Base-by-base conservation (phyloP, 164 flowering plant species). In the Macadamia integrifolia region DNA sequence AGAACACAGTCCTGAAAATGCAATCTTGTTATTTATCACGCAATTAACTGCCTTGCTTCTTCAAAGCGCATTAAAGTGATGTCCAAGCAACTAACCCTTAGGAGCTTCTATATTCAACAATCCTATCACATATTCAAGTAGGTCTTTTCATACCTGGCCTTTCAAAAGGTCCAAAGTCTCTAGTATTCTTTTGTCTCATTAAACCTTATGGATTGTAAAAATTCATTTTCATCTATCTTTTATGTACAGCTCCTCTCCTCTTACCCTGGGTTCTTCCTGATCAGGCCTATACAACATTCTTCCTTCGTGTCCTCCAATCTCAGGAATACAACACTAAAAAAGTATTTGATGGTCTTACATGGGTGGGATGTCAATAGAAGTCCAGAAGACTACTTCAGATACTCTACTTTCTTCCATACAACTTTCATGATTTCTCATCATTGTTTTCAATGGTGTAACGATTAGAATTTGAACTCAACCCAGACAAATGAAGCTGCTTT, bases 361-460 rank as follows among this genome's bases (percentile, higher is more conserved):
- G 13, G 13, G 13, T 46, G 3, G 6, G 44, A 65, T 7, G n/a
- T 28, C 67, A 3, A 65, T 17, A 13, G 2, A 43, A 46, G 56
- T 59, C 23, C 28, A 30, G n/a, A 2, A 9, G 6, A 40, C 6
- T 40, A n/a, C 42, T 42, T 23, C 61, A 35, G 15, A 55, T 40
- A n/a, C 55, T 15, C 40, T 28, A 4, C 7, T 1, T 12, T 57
- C 11, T 15, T 70, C 66, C 62, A 28, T 31, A n/a, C 40, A 35
- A 5, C 29, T 17, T 71, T 79, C 75, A 76, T 23, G 78, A 73
- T 58, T 12, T 63, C 69, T 69, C 76, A 15, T 53, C 58, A 70
- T 76, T 78, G n/a, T 92, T 92, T 58, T 87, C 82, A 43, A 90
- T 93, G 7, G 35, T 59, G 68, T 65, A 88, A n/a, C 92, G 90